A percentile compares a stretch with the other conserved stretches of the same genome.
phyloP scores from a whole-genome alignment of 2,329 filamentous ascomycete species.

The Ophiostoma quercus region DNA sequence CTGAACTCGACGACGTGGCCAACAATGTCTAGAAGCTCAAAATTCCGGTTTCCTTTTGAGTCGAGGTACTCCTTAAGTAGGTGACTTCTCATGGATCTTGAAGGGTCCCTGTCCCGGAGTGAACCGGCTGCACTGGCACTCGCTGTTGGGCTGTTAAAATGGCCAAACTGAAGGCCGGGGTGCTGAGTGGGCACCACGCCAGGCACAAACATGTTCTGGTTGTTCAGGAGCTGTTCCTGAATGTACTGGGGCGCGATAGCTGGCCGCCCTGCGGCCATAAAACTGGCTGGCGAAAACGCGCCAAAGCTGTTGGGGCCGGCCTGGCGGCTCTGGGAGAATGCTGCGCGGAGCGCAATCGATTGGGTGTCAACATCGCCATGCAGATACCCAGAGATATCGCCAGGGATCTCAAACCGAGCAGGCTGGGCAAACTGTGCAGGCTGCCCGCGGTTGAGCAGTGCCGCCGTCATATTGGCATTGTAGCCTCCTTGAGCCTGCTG shows the following conservation, averaged over 20 bases:
- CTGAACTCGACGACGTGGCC: slow-evolving; percentile 87
- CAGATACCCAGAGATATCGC: not conserved
- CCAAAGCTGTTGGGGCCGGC: not conserved
- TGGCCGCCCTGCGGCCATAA: not conserved
- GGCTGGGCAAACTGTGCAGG: not conserved
- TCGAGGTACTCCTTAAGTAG: slow-evolving; percentile 75
- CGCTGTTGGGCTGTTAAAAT: not conserved
- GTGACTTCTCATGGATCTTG: slow-evolving; percentile 52
- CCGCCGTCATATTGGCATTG: not conserved
- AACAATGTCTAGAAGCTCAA: slow-evolving; percentile 84
- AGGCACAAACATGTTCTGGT: not conserved
- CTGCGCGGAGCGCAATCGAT: not conserved
- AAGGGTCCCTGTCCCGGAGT: slow-evolving; percentile 21
- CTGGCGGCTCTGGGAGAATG: not conserved
- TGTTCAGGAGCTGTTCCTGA: not conserved
- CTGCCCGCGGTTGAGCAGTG: not conserved
- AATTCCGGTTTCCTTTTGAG: slow-evolving; percentile 62
- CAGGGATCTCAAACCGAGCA: not conserved
- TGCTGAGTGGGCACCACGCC: not conserved
- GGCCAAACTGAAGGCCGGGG: not conserved
- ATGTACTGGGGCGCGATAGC: not conserved
- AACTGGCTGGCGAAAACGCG: not conserved
- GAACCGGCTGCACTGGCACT: not conserved
- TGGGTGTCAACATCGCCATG: not conserved
- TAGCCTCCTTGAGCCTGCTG: slow-evolving; percentile 6